These are phyloP conservation scores for Kingdonia uniflora DNA, from an alignment of 164 flowering plant species.

Conservation along the genomic window DNA sequence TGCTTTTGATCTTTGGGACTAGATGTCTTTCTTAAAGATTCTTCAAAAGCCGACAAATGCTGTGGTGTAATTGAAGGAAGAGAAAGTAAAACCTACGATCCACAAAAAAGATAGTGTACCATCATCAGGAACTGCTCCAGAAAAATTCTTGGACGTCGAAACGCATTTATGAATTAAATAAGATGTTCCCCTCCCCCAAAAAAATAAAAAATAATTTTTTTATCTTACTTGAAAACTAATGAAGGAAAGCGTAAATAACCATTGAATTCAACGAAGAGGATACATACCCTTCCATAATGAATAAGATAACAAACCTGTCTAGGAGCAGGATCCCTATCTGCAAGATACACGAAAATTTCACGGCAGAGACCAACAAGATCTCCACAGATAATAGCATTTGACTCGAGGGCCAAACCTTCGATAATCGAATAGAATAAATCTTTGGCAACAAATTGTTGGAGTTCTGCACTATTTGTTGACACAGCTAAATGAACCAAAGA, in stretches of 20 bases:
- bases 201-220: background rate
- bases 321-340: conserved; percentile 73
- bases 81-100: conserved; percentile 64
- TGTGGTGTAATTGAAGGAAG: conserved; percentile 63
- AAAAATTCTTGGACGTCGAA: too few relatives aligned
- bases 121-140: background rate
- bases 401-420: conserved; percentile 71
- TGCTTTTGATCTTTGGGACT: conserved; percentile 94
- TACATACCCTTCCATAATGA: background rate
- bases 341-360: conserved; percentile 68
- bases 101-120: conserved; percentile 7
- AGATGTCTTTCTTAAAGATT: conserved; percentile 67
- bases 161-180: too few relatives aligned
- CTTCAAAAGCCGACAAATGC: conserved; percentile 79
- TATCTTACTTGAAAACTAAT: too few relatives aligned
- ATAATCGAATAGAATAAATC: conserved; percentile 76
- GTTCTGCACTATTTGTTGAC: conserved; percentile 53
- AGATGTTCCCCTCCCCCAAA: too few relatives aligned
- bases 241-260: too few relatives aligned
- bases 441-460: conserved; percentile 61
- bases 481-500: conserved; percentile 51
- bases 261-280: too few relatives aligned
- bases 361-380: conserved; percentile 84
- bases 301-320: conserved; percentile 53
- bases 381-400: conserved; percentile 67